Percentiles rank a stretch among this genome's conserved stretches.
Evolutionary conservation across 1,139 yeast species (phyloP).

Genomic region (Blastobotrys arbuscula): DNA sequence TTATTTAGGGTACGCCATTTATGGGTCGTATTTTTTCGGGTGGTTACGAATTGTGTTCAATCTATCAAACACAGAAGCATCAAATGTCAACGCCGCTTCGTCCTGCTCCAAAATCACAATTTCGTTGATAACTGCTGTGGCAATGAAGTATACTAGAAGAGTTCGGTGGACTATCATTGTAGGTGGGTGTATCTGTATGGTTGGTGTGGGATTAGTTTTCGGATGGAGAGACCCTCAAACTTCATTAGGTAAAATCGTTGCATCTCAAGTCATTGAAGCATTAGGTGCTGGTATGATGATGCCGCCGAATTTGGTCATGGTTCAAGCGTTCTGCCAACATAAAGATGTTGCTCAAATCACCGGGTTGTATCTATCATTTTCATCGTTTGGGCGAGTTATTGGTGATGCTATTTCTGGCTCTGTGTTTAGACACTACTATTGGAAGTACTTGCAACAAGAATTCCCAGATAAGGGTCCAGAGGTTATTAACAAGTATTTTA

Average conservation of each 20-base stretch:
- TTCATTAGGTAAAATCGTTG: constrained; percentile 17
- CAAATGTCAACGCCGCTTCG: constrained; percentile 53
- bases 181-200: constrained; percentile 50
- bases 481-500: constrained; percentile 12
- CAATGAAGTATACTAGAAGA: constrained; percentile 44
- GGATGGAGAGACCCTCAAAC: constrained; percentile 15
- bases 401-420: constrained; percentile 19
- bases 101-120: constrained; percentile 59
- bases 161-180: constrained; percentile 53
- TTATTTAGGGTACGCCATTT: constrained; percentile 17
- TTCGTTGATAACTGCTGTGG: constrained; percentile 51
- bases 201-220: constrained; percentile 42
- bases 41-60: constrained; percentile 50
- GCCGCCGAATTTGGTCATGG: constrained; percentile 20
- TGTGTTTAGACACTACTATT: constrained; percentile 16
- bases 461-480: constrained; percentile 10
- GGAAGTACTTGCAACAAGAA: constrained; percentile 11
- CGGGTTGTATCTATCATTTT: constrained; percentile 22
- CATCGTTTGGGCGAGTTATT: constrained; percentile 18
- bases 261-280: constrained; percentile 20
- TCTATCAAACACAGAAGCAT: constrained; percentile 53
- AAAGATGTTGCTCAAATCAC: constrained; percentile 22
- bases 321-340: constrained; percentile 21
- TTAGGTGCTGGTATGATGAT: constrained; percentile 23
- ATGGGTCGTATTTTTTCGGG: constrained; percentile 17